A percentile compares a stretch with the other conserved stretches of the same genome.
Conservation (phyloP, 2,329 filamentous ascomycete genomes). For the Lachnellula suecica region DNA sequence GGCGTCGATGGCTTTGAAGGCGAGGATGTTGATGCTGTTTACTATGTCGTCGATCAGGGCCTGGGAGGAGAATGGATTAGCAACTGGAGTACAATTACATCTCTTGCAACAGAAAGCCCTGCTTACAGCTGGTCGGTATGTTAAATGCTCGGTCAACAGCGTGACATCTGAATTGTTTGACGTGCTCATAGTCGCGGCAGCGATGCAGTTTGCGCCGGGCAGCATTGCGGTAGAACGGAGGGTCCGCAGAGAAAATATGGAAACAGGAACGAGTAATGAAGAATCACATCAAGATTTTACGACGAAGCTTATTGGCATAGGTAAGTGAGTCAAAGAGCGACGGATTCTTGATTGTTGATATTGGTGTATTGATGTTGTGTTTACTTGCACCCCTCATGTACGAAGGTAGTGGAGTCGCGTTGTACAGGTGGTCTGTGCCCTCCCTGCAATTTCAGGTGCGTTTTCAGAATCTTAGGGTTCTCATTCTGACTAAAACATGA, state of each 20-base stretch:
- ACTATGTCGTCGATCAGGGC: slow-evolving; percentile 97
- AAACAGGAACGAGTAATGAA: neutral
- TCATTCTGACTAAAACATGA: too few relatives aligned
- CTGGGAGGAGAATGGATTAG: slow-evolving; percentile 43
- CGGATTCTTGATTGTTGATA: too few relatives aligned
- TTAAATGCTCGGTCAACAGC: slow-evolving; percentile 92
- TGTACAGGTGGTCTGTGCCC: too few relatives aligned
- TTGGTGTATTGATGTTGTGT: neutral
- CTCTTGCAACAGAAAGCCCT: neutral
- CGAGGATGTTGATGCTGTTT: slow-evolving; percentile 91
- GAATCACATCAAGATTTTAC: neutral
- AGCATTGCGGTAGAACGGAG: neutral
- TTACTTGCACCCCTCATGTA: neutral
- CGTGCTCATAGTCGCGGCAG: slow-evolving; percentile 24
- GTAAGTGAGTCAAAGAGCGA: too few relatives aligned
- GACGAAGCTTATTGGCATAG: neutral
- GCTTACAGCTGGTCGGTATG: slow-evolving; percentile 86
- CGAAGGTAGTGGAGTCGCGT: too few relatives aligned
- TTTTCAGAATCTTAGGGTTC: too few relatives aligned
- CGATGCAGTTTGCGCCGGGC: neutral
- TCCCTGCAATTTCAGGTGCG: too few relatives aligned
- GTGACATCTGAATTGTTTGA: slow-evolving; percentile 42
- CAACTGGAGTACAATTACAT: neutral
- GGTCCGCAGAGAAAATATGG: neutral
- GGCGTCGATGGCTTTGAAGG: slow-evolving; percentile 84